A percentile compares a stretch with the other conserved stretches of the same genome.
Evolutionary conservation across 345 rosid species (phyloP).

Genomic region (Acer negundo): DNA sequence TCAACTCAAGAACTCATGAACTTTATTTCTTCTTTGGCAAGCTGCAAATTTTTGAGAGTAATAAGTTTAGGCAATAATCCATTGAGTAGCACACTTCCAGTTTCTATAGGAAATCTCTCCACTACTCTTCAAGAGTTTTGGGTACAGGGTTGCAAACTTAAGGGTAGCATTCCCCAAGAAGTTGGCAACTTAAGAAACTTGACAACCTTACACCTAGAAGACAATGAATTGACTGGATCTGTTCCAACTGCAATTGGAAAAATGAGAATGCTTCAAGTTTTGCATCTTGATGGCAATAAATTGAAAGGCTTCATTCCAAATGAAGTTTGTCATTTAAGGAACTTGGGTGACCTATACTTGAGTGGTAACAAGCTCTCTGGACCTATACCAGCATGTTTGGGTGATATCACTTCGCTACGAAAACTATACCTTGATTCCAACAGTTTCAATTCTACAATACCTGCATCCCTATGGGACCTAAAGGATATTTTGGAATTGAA

Average conservation of each 20-base stretch:
- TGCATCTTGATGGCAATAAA: too few species aligned
- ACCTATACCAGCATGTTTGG: background rate
- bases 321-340: constrained; percentile 4
- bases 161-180: too few species aligned
- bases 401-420: background rate
- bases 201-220: rapidly evolving
- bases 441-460: background rate
- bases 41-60: background rate
- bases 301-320: background rate
- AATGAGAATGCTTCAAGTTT: too few species aligned
- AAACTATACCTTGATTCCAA: background rate
- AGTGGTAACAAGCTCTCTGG: constrained; percentile 1
- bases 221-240: too few species aligned
- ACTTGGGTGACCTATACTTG: background rate
- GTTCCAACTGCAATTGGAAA: too few species aligned
- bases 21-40: background rate
- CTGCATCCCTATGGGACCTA: background rate
- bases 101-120: background rate
- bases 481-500: background rate
- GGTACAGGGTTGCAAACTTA: rapidly evolving
- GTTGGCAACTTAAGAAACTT: too few species aligned
- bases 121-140: background rate
- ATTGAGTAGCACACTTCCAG: background rate
- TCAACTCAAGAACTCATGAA: background rate
- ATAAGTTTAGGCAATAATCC: background rate